These are phyloP conservation scores for Tricholoma sp. DNA, from an alignment of 768 basidiomycete genomes.

Conservation along the genomic window DNA sequence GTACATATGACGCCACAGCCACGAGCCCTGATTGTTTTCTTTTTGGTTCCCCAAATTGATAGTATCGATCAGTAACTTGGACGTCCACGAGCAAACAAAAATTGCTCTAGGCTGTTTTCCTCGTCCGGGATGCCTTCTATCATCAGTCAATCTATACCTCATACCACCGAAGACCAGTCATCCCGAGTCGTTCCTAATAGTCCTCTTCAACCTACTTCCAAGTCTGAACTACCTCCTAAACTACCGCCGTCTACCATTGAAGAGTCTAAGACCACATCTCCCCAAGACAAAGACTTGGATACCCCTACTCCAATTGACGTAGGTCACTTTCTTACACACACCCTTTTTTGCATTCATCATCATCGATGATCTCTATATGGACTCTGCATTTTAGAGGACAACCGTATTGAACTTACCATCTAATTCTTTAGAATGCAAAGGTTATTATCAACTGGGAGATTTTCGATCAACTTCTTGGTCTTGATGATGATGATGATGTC, in stretches of 20 bases:
- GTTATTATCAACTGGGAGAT: constrained; percentile 70
- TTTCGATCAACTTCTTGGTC: constrained; percentile 83
- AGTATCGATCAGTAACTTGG: neutral
- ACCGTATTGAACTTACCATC: neutral
- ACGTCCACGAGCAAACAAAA: neutral
- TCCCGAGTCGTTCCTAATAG: neutral
- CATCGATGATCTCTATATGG: constrained; percentile 3
- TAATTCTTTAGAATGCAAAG: neutral
- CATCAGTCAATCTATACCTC: neutral
- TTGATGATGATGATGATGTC: constrained; percentile 66
- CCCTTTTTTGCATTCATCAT: neutral
- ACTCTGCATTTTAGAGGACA: neutral
- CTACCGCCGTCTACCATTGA: neutral
- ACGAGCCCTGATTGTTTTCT: neutral
- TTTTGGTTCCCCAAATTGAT: neutral
- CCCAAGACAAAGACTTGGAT: neutral
- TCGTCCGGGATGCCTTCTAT: neutral
- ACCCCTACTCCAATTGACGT: constrained; percentile 2
- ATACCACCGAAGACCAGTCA: neutral
- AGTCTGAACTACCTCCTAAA: neutral
- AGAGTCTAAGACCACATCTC: neutral
- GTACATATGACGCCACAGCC: neutral
- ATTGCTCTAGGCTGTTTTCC: neutral
- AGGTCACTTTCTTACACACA: neutral
- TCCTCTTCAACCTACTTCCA: neutral